phyloP scores from a whole-genome alignment of 2,329 filamentous ascomycete genomes.

The Aspergillus aculeatus region DNA sequence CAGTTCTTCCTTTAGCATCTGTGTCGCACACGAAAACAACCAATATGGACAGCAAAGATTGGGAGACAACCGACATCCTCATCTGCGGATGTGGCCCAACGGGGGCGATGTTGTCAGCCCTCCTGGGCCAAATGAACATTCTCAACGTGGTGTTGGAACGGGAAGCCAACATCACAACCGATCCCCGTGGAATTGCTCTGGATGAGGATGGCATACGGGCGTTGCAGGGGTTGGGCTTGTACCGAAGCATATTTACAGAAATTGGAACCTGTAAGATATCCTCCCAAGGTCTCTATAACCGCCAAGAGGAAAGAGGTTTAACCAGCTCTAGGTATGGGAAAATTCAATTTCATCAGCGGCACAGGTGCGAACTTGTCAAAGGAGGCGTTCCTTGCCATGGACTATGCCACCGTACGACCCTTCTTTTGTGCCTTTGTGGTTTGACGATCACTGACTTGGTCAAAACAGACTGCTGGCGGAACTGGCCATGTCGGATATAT shows the following conservation, averaged over 20 bases:
- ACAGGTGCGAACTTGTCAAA: no score
- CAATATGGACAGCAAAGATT: no score
- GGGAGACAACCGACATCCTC: conserved; percentile 25
- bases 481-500: conserved; percentile 34
- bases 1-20: no score
- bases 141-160: conserved; percentile 31
- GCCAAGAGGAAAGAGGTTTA: no score
- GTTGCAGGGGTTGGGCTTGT: conserved; percentile 30
- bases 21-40: no score
- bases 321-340: no score
- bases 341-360: no score
- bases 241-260: conserved; percentile 25
- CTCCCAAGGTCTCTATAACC: no score
- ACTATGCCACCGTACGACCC: no score
- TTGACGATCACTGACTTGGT: not conserved
- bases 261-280: conserved; percentile 27
- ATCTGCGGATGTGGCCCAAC: conserved; percentile 37
- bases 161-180: conserved; percentile 29
- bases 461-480: not conserved
- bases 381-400: no score
- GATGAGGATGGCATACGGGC: conserved; percentile 35
- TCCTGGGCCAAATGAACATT: conserved; percentile 24
- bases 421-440: no score
- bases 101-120: conserved; percentile 29
- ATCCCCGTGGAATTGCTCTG: conserved; percentile 34